phyloP scores from a whole-genome alignment of 495 filamentous ascomycete genomes.

The Penicillium manginii region DNA sequence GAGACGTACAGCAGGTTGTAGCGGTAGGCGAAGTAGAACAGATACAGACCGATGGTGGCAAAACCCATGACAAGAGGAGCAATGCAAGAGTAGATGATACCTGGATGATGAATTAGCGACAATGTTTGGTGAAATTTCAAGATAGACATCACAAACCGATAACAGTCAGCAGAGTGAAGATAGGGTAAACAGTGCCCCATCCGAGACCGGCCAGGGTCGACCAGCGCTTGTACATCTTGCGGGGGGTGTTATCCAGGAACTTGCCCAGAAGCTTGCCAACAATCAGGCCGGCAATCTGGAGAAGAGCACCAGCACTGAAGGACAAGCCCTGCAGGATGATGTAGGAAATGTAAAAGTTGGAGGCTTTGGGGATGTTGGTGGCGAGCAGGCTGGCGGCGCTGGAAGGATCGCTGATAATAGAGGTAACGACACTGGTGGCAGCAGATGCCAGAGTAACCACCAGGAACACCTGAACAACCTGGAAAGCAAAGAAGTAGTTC shows the following conservation, averaged over 20 bases:
- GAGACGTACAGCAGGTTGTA: conserved; percentile 96
- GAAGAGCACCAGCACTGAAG: conserved; percentile 73
- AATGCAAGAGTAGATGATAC: conserved; percentile 85
- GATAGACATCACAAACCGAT: conserved; percentile 55
- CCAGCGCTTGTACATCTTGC: conserved; percentile 75
- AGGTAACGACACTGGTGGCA: conserved; percentile 53
- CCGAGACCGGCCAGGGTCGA: conserved; percentile 63
- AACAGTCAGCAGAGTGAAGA: conserved; percentile 81
- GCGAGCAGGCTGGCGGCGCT: conserved; percentile 68
- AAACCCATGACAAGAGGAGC: conserved; percentile 90
- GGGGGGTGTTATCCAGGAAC: conserved; percentile 71
- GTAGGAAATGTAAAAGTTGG: conserved; percentile 95
- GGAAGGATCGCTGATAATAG: conserved; percentile 67
- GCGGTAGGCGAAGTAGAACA: conserved; percentile 92
- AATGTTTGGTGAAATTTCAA: conserved; percentile 3
- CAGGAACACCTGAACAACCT: conserved; percentile 93
- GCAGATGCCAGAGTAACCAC: conserved; percentile 80
- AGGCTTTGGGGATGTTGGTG: conserved; percentile 72
- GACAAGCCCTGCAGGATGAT: conserved; percentile 91
- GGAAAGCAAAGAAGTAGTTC: conserved; percentile 93
- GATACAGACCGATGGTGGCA: conserved; percentile 76
- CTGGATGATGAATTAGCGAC: conserved; percentile 40
- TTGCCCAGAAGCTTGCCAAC: conserved; percentile 78
- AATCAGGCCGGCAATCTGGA: conserved; percentile 78
- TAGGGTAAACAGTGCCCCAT: conserved; percentile 89